Evolutionary conservation across 2,329 filamentous ascomycete species (phyloP), one percentile per base, ranked within the genome.

Genomic region (Venturia oleaginea): DNA sequence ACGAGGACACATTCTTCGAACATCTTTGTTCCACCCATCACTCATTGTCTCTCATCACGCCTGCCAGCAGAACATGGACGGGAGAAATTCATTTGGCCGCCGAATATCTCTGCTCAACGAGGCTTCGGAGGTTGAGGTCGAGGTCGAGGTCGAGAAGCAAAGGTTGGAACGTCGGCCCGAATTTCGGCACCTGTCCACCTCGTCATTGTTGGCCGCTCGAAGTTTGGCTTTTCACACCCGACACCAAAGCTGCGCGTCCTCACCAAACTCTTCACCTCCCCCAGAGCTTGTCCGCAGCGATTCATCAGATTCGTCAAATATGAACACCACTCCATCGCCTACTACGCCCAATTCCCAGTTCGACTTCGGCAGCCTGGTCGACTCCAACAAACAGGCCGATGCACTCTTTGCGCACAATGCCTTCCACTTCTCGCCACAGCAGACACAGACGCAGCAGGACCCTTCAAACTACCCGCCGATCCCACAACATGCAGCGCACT

Each of bases 71-170:
- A 64, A 37, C 43, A 81, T 81, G 79, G 79, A 81, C 77, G 78
- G 78, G 74, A 80, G 76, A 75, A 79, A 81, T 72, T 76, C 76
- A 69, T 76, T 72, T 68, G 79, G 79, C 72, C 76, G 78, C 71
- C 78, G 75, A 71, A 78, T 81, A 30, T 62, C 60, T 42, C 24
- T 62, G 38, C 32, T 62, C 15, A 62, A 62, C 60, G 60, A 62
- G 40, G 43, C n/a, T 5, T 61, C 59, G 4, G 59, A 61, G 27
- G 59, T 61, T 22, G 59, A 42, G 27, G n/a, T n/a, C n/a, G n/a
- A n/a, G n/a, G n/a, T n/a, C 13, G 59, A 61, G 27, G 59, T 61
- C 37, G 59, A 42, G 27, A 22, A 15, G 19, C n/a, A 13, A 5
- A 43, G n/a, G 6, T 11, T 38, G 37, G 11, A 38, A 11, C 51